Conservation (phyloP, 1,284 basidiomycete genomes). For the Cryptococcus amylolentus region DNA sequence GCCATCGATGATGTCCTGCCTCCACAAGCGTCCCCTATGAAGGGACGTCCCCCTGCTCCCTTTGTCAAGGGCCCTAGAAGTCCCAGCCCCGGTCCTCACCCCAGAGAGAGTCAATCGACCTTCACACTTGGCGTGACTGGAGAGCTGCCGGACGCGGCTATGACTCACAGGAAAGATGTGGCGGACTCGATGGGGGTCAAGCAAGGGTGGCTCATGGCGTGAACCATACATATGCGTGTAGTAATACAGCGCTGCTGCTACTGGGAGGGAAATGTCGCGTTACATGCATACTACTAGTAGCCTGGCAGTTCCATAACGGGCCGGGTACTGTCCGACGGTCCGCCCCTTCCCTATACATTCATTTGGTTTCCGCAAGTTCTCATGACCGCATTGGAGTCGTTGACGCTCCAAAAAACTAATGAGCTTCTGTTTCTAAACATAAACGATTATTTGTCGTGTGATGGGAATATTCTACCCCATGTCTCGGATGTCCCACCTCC, state of each 20-base stretch:
- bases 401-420: too few species aligned
- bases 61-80: conserved; percentile 20
- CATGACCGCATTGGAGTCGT: too few species aligned
- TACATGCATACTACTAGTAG: not conserved
- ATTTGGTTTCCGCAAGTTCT: too few species aligned
- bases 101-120: not conserved
- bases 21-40: not conserved
- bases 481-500: too few species aligned
- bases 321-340: too few species aligned
- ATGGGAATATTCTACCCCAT: too few species aligned
- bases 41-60: conserved; percentile 31
- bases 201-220: conserved; percentile 33
- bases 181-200: conserved; percentile 32
- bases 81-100: conserved; percentile 3
- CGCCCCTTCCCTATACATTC: too few species aligned
- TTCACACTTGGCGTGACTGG: not conserved
- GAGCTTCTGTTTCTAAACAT: too few species aligned
- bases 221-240: not conserved
- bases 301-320: too few species aligned
- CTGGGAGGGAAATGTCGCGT: not conserved
- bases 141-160: not conserved
- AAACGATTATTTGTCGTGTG: too few species aligned
- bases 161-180: conserved; percentile 17
- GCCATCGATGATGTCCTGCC: conserved; percentile 28
- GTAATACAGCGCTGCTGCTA: not conserved